Evolutionary conservation across 306 rosid genomes (phyloP), one percentile per base, ranked within the genome.

Genomic region (Inga laurina): DNA sequence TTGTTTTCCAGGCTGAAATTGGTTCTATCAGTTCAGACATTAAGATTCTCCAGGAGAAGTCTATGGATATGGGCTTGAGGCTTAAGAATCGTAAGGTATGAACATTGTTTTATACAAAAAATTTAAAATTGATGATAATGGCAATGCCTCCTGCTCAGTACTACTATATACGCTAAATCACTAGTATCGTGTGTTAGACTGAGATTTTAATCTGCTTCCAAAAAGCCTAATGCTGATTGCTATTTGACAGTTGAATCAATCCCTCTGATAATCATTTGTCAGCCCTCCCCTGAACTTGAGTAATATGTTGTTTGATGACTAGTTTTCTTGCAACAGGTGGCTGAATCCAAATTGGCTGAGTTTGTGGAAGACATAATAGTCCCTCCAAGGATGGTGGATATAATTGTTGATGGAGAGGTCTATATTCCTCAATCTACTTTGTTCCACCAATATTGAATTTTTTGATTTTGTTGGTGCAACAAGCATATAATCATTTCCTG

Each of bases 21-120:
- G 99, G 98, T 88, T 96, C 99, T 54, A 96, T 96, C 73, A 96
- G 99, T 88, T 91, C 99, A 61, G 99, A 96, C 87, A 96, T 96
- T 83, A 96, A 94, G 82, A 87, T 96, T 81, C 97, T 96, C 76
- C 99, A 96, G 79, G 99, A 93, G 93, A 96, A 93, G 89, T 96
- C 99, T 79, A 91, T 93, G 98, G 99, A 93, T 85, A 96, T 96
- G 98, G 97, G 98, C 72, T 83, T 94, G 82, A 88, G 93, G 91
- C 93, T 96, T 78, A 96, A 96, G 94, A 96, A 96, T 89, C 99
- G 99, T 85, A 96, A 96, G 99, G 99, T 95, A 92, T 67, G 82
- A 44, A 68, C 72, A 32, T n/a, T 65, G 21, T 65, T 65, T 65
- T 15, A 0, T 16, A 27, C 45, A 35, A 6, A 52, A 46, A 69